Conservation (phyloP, 2,329 filamentous ascomycete genomes). For the Ceratocystis colombiana region DNA sequence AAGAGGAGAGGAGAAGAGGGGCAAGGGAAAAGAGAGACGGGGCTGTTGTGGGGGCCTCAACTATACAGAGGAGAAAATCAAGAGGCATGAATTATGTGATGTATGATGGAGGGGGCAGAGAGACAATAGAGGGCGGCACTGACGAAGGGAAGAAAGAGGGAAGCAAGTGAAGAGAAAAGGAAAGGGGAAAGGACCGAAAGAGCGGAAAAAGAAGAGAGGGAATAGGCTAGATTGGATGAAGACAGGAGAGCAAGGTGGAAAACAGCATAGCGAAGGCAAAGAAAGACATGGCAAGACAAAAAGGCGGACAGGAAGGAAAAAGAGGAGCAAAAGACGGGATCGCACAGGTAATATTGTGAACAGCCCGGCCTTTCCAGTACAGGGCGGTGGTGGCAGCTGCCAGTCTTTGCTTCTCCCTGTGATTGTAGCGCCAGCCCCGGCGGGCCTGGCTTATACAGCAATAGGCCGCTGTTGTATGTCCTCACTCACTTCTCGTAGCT, state of each 20-base stretch:
- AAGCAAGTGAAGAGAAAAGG: background rate
- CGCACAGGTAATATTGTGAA: background rate
- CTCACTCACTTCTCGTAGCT: too few species aligned
- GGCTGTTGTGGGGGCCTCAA: background rate
- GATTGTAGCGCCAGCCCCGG: background rate
- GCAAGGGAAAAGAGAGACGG: background rate
- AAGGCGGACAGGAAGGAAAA: background rate
- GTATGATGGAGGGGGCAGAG: background rate
- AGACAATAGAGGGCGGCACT: background rate
- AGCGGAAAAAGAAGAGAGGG: background rate
- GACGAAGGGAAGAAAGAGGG: background rate
- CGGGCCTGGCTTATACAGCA: slow-evolving; percentile 1
- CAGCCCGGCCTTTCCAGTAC: background rate
- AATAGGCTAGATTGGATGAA: background rate
- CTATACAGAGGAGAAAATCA: too few species aligned
- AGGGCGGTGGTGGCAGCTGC: slow-evolving; percentile 7
- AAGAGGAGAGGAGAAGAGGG: slow-evolving; percentile 1
- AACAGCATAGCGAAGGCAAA: background rate
- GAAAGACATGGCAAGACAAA: background rate
- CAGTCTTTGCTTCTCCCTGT: background rate
- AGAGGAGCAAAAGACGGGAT: background rate
- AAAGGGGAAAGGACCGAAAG: background rate
- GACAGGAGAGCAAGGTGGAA: background rate
- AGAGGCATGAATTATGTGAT: too few species aligned
- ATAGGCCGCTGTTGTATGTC: background rate